phyloP scores from a whole-genome alignment of 148 eudicot genomes.

The Silene conica region DNA sequence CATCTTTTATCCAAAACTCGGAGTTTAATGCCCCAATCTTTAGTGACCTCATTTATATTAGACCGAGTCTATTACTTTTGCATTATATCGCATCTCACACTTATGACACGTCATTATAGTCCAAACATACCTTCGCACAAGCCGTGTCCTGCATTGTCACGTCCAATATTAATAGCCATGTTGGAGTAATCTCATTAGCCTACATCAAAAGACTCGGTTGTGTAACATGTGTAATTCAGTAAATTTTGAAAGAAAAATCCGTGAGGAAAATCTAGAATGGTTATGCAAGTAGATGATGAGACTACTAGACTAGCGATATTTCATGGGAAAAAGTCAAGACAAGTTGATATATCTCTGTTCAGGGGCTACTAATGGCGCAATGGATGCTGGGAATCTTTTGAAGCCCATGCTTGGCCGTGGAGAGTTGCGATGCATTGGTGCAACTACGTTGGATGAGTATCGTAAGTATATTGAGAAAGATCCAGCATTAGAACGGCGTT shows the following conservation, averaged over 20 bases:
- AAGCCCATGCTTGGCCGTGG: slow-evolving; percentile 99
- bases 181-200: not conserved
- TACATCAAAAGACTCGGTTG: not conserved
- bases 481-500: slow-evolving; percentile 94
- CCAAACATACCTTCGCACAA: too few species aligned
- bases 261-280: not conserved
- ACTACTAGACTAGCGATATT: not conserved
- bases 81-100: not conserved
- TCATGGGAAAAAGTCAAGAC: not conserved
- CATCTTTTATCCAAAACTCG: not conserved
- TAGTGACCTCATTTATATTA: not conserved
- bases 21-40: not conserved
- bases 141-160: too few species aligned
- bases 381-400: slow-evolving; percentile 98
- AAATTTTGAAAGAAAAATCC: not conserved
- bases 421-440: slow-evolving; percentile 95
- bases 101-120: not conserved
- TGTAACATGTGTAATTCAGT: not conserved
- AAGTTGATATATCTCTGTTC: slow-evolving; percentile 4
- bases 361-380: slow-evolving; percentile 98
- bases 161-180: not conserved
- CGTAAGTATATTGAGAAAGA: slow-evolving; percentile 97
- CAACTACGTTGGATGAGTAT: slow-evolving; percentile 94
- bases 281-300: not conserved
- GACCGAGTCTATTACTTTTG: not conserved